A percentile compares a stretch with the other conserved stretches of the same genome.
Conservation (phyloP, 192 early-diverging fungal genomes). For the Coemansia sp. region DNA sequence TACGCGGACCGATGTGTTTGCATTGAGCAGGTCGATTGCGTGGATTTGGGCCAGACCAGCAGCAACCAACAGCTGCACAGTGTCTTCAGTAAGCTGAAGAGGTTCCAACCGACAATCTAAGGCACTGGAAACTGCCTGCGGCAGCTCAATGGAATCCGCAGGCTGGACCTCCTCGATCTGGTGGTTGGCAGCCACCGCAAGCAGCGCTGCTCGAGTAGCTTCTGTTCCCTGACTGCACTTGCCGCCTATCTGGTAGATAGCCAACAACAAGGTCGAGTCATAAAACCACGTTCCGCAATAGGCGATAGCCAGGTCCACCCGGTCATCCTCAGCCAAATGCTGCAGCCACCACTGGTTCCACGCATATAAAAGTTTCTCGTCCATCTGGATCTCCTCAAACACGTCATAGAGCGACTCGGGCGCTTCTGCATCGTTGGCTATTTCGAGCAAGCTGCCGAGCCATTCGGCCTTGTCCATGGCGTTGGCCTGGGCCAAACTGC, state of each 20-base stretch:
- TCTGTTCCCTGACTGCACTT: not conserved
- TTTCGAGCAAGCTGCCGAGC: not conserved
- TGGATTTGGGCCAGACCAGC: no score
- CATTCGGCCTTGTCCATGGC: not conserved
- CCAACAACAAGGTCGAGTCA: not conserved
- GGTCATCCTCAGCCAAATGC: not conserved
- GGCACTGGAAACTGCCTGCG: not conserved
- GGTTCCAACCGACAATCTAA: no score
- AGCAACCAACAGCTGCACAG: not conserved
- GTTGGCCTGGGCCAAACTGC: not conserved
- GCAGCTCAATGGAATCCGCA: not conserved
- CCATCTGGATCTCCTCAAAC: not conserved
- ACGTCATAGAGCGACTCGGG: no score
- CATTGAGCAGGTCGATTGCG: no score
- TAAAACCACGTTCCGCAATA: not conserved
- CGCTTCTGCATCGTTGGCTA: no score
- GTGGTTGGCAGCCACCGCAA: not conserved
- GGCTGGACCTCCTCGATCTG: not conserved
- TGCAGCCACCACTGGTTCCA: not conserved
- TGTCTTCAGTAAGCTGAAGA: no score
- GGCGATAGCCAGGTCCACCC: not conserved
- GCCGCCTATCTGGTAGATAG: not conserved
- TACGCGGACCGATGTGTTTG: not conserved
- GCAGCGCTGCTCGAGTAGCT: not conserved
- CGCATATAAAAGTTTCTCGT: not conserved